Conservation (phyloP, 768 basidiomycete species). For the Dentipellis sp. region DNA sequence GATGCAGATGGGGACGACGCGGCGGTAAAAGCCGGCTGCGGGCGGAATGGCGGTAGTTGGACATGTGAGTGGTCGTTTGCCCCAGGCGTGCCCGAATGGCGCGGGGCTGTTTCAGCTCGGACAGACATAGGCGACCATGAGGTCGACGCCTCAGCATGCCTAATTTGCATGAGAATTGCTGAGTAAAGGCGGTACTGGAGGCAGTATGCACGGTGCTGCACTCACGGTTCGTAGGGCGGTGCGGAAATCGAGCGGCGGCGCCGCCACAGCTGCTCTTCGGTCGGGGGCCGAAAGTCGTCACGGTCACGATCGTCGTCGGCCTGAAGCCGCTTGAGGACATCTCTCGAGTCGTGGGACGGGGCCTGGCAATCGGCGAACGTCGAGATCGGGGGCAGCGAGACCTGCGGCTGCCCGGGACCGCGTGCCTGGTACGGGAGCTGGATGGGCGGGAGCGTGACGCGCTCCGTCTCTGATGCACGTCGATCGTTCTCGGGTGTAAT, state of each 20-base stretch:
- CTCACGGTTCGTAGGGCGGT: background rate
- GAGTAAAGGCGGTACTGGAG: no score
- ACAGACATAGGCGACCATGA: no score
- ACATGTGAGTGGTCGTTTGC: conserved; percentile 1
- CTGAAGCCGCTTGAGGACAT: conserved; percentile 11
- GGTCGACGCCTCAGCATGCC: no score
- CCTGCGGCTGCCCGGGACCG: conserved; percentile 27
- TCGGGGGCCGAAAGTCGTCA: background rate
- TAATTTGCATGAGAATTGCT: no score
- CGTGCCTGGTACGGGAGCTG: conserved; percentile 24
- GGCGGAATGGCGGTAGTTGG: conserved; percentile 4
- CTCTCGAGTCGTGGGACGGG: conserved; percentile 9
- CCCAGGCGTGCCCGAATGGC: no score
- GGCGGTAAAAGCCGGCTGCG: conserved; percentile 8
- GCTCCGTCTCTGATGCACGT: conserved; percentile 21
- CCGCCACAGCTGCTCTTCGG: background rate
- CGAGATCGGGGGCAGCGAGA: conserved; percentile 60
- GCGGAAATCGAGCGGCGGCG: background rate
- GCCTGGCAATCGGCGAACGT: conserved; percentile 2
- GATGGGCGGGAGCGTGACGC: conserved; percentile 33
- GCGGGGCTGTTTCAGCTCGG: no score
- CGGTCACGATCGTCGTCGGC: conserved; percentile 1
- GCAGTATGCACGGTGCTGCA: background rate
- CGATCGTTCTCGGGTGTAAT: conserved; percentile 9
- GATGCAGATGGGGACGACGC: conserved; percentile 12